These are phyloP conservation scores for Pharnaceum exiguum DNA, from an alignment of 148 eudicot genomes.

Conservation along the genomic window DNA sequence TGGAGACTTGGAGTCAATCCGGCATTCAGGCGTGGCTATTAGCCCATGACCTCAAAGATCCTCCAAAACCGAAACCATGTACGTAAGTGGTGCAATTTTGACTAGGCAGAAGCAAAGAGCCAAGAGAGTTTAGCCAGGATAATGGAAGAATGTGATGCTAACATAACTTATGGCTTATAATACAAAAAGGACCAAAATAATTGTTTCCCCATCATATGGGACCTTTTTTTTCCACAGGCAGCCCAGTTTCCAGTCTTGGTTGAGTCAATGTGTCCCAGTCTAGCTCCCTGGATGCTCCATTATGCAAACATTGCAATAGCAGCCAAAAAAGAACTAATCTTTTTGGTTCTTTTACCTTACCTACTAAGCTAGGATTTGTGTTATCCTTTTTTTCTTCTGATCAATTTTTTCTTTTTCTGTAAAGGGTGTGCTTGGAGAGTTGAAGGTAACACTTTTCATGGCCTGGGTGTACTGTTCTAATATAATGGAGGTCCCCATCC, in stretches of 20 bases:
- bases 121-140: slow-evolving; percentile 1
- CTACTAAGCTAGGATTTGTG: slow-evolving; percentile 10
- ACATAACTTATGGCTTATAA: slow-evolving; percentile 4
- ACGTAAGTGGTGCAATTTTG: slow-evolving; percentile 3
- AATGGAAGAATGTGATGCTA: slow-evolving; percentile 6
- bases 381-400: not conserved
- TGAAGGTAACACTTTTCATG: no score
- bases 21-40: not conserved
- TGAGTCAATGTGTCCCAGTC: not conserved
- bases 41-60: slow-evolving; percentile 3
- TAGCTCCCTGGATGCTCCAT: not conserved
- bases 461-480: not conserved
- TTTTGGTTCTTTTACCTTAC: not conserved
- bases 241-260: not conserved
- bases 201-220: slow-evolving; percentile 7
- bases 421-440: no score
- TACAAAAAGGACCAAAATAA: slow-evolving; percentile 2
- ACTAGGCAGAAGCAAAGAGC: slow-evolving; percentile 3
- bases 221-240: not conserved
- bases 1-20: not conserved
- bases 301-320: not conserved
- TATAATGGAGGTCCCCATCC: not conserved
- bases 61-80: slow-evolving; percentile 2
- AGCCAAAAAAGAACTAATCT: not conserved
- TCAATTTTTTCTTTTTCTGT: no score